Percentiles rank a stretch among this genome's conserved stretches.
Evolutionary conservation across 179 eudicot genomes (phyloP).

Genomic region (Amaranthus tricolor): DNA sequence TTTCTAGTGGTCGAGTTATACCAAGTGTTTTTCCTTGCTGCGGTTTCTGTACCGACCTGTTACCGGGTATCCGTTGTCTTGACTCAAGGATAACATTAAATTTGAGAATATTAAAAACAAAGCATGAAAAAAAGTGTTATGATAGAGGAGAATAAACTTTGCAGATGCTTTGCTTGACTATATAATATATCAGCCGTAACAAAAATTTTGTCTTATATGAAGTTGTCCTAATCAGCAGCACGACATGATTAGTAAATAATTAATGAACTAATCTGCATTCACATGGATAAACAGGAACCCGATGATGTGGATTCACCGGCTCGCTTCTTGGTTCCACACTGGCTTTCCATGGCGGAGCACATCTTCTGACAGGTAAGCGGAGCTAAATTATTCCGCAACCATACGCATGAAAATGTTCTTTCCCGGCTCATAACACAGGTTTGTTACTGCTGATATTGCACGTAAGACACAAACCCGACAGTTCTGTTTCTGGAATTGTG

Average conservation of each 20-base stretch:
- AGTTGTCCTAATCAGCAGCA: slow-evolving; percentile 5
- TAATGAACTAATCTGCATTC: slow-evolving; percentile 8
- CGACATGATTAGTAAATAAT: not conserved
- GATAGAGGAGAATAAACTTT: not conserved
- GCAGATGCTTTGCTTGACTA: not conserved
- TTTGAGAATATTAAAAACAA: too few species aligned
- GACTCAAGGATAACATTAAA: too few species aligned
- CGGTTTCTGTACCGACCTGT: not conserved
- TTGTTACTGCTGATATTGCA: too few species aligned
- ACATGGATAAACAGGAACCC: slow-evolving; percentile 37
- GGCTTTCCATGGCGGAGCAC: slow-evolving; percentile 15
- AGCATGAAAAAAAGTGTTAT: too few species aligned
- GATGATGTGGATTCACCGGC: slow-evolving; percentile 29
- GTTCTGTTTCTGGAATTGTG: slow-evolving; percentile 1
- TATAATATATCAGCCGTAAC: not conserved
- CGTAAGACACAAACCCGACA: not conserved
- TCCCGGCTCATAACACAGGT: too few species aligned
- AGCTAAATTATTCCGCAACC: not conserved
- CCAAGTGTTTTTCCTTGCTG: not conserved
- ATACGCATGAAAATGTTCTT: too few species aligned
- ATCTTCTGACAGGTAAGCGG: slow-evolving; percentile 21
- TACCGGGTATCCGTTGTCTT: too few species aligned
- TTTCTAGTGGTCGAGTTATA: not conserved
- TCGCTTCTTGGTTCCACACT: slow-evolving; percentile 24
- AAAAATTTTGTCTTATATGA: slow-evolving; percentile 8